Evolutionary conservation across 805 yeast genomes (phyloP), one percentile per base, ranked within the genome.

Genomic region (Pichia eremophila): DNA sequence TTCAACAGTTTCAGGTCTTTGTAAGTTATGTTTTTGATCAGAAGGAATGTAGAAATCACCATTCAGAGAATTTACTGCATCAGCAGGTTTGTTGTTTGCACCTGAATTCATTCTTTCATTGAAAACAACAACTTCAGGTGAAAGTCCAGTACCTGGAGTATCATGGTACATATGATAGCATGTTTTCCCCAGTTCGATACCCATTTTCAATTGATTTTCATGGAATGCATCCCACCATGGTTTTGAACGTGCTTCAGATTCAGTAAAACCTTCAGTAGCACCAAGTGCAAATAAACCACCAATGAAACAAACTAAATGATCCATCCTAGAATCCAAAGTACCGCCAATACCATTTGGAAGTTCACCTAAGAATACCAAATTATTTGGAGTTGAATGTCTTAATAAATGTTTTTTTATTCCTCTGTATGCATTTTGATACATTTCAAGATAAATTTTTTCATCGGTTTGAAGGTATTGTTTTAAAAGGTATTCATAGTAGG

Each of bases 1-100:
- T 66, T 90, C 97, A 2, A 89, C 95, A 2, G 96, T 87, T 64
- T 90, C 97, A 1, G 96, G 96, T 55, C 96, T 74, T 68, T 89
- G 97, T 52, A 90, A 69, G 63, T 88, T 88, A 64, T 90, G 96
- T 45, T 72, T 75, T 63, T 90, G 97, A 15, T 66, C 62, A 8
- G 79, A 81, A 61, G 85, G 85, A 57, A 87, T 81, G 49, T 54
- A 62, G 63, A 87, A 85, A 36, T 52, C 55, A 10, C 51, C 51
- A 14, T 35, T 34, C 9, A 34, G 8, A 8, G 36, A 34, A 14
- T 2, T 7, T 2, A 29, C 28, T 14, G 51, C 42, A 44, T 39
- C 39, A 5, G 35, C 28, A 9, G 42, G 14, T 9, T 17, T 40
- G 11, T 18, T 39, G 18, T 12, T 14, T 22, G 25, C 5, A 5